Base-by-base conservation (phyloP, 2,329 filamentous ascomycete species). In the Davidsoniella neocaledoniae region DNA sequence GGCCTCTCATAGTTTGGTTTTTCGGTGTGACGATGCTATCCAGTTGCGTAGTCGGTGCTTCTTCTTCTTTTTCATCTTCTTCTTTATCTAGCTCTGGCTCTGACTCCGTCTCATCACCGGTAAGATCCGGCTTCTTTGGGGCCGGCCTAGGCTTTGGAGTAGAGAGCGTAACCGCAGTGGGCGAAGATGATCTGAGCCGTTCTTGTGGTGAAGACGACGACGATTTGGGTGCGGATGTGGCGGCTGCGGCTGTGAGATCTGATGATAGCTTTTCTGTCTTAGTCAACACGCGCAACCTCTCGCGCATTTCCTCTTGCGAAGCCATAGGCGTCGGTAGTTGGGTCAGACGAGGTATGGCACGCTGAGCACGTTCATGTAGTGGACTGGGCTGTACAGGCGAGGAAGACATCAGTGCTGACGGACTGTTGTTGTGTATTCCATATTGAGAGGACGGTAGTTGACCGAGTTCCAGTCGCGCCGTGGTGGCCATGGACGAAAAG, bases 41-140 rank as follows among this genome's bases (percentile, higher is more conserved):
- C 39, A 14, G 23, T 33, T 25, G 21, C 37, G 7, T 39, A 6
- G 5, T 21, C 43, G 10, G 10, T 36, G 12, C 17, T 1, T 33
- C 12, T 16, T 29, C 17, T 3, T 14, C 14, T 1, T 33, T 7
- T 16, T 29, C 17, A 2, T 14, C 14, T 17, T 47, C 26, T n/a
- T 48, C 49, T 1, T 36, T 16, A 25, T 49, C 46, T 14, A 39
- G 14, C 25, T 46, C 50, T 2, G 43, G 62, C 64, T 19, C 61
- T 71, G 7, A 52, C 38, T 52, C 50, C 4, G 50, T 52, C 16
- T 52, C 50, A 26, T 52, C 50, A 1, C 50, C 50, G 5, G 50
- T 48, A 5, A 51, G 16, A 12, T 51, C 43, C 17, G 21, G 8
- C 5, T 42, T 47, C 10, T 6, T 19, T 23, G 23, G 19, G 10